Conservation (phyloP, 106 monocot species). For the Allium sativum region DNA sequence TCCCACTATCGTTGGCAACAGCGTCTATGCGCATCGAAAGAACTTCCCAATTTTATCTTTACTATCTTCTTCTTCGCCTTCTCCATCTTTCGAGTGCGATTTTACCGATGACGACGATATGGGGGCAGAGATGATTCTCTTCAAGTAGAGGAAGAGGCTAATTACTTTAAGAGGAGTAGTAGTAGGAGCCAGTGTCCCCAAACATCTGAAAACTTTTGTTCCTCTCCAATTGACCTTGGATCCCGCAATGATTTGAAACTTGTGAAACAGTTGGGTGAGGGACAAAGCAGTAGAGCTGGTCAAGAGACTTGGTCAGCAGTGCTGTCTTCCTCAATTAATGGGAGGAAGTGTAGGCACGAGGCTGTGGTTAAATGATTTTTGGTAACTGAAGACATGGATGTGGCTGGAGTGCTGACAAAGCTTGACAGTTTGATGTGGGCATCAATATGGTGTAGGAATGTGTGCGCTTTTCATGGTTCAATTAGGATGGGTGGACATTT, state of each 20-base stretch:
- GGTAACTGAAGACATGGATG: conserved; percentile 57
- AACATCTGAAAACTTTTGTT: conserved; percentile 20
- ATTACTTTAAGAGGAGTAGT: conserved; percentile 5
- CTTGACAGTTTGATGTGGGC: conserved; percentile 52
- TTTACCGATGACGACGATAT: conserved; percentile 43
- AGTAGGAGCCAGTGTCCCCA: conserved; percentile 3
- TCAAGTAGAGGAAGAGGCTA: neutral
- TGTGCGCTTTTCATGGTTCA: conserved; percentile 78
- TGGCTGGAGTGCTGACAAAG: conserved; percentile 47
- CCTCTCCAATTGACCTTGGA: conserved; percentile 46
- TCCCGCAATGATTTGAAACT: conserved; percentile 74
- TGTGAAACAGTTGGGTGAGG: conserved; percentile 42
- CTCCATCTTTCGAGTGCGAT: conserved; percentile 51
- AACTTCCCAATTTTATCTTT: conserved; percentile 88
- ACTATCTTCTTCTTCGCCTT: conserved; percentile 57
- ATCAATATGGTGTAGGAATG: conserved; percentile 96
- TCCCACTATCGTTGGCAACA: conserved; percentile 82
- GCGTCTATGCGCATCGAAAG: conserved; percentile 76
- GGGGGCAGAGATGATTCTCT: conserved; percentile 22
- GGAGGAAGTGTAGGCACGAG: conserved; percentile 55
- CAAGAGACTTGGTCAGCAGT: conserved; percentile 85
- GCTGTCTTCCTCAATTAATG: conserved; percentile 17
- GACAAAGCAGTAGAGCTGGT: conserved; percentile 26
- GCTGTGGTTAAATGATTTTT: conserved; percentile 73
- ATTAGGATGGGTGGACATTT: conserved; percentile 54